Percentiles rank a stretch among this genome's conserved stretches.
These are phyloP conservation scores for Globisporangium yorkense DNA, from an alignment of 352 stramenopile species.

Conservation along the genomic window DNA sequence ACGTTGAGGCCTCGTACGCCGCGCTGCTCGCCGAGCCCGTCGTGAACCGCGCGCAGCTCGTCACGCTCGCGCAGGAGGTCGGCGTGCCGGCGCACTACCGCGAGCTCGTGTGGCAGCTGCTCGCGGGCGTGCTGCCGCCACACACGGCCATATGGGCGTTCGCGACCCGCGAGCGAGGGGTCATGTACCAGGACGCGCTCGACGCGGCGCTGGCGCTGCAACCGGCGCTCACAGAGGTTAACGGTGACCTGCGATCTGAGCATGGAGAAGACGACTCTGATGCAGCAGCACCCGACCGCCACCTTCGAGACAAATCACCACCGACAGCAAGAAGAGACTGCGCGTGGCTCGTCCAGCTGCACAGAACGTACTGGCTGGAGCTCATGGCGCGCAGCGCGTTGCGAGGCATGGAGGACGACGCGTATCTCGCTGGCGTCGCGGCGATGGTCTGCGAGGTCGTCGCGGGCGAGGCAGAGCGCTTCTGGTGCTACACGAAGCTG, in stretches of 20 bases:
- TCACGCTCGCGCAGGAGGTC: constrained; percentile 71
- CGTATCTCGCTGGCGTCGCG: constrained; percentile 29
- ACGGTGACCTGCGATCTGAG: not conserved
- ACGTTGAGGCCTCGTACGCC: constrained; percentile 70
- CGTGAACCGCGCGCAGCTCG: constrained; percentile 61
- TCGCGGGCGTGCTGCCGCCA: constrained; percentile 45
- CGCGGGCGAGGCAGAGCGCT: constrained; percentile 36
- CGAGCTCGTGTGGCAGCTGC: constrained; percentile 49
- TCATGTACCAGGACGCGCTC: constrained; percentile 67
- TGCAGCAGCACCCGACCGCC: not conserved
- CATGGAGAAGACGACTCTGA: not conserved
- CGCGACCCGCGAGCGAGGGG: constrained; percentile 32
- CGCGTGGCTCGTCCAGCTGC: constrained; percentile 26
- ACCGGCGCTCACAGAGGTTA: not conserved
- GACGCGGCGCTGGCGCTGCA: constrained; percentile 44
- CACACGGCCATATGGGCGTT: constrained; percentile 63
- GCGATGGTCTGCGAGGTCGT: constrained; percentile 37
- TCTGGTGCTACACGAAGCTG: constrained; percentile 66
- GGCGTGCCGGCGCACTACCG: constrained; percentile 54
- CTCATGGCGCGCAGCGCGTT: constrained; percentile 25
- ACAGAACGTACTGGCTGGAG: constrained; percentile 37
- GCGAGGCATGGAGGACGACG: constrained; percentile 32
- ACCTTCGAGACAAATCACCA: not conserved
- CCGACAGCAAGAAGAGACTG: constrained; percentile 1
- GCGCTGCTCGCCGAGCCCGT: constrained; percentile 47